phyloP scores from a whole-genome alignment of 139 green algal genomes.

The Haematococcus lacustris region DNA sequence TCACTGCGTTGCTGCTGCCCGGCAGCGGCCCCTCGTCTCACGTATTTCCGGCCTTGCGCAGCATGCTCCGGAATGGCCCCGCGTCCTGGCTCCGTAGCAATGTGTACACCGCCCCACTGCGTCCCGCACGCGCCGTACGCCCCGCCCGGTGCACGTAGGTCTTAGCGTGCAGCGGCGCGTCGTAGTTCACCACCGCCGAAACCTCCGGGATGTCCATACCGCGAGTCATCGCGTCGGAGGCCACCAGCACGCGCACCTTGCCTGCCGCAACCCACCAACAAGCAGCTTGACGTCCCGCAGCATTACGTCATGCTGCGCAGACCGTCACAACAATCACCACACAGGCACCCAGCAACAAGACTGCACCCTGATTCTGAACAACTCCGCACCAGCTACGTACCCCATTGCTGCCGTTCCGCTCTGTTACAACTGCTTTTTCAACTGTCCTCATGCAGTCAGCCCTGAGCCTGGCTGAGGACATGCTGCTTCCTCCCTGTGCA shows the following conservation, averaged over 20 bases:
- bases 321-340: not conserved
- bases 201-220: conserved; percentile 79
- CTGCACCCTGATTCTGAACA: not conserved
- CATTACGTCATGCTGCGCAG: not conserved
- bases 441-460: not conserved
- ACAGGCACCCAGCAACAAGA: not conserved
- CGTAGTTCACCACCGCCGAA: conserved; percentile 77
- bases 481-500: conserved; percentile 1
- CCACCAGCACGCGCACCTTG: conserved; percentile 59
- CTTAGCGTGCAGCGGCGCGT: conserved; percentile 82
- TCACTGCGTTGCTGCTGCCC: not conserved
- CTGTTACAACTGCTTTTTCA: not conserved
- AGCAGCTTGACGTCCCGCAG: not conserved
- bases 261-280: not conserved
- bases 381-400: not conserved
- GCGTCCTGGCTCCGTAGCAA: conserved; percentile 77
- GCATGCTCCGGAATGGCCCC: conserved; percentile 76
- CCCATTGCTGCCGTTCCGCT: not conserved
- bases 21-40: not conserved
- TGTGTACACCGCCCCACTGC: conserved; percentile 52
- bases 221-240: conserved; percentile 80
- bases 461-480: not conserved
- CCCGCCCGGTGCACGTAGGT: conserved; percentile 63
- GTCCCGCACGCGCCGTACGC: conserved; percentile 74
- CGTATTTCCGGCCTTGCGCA: conserved; percentile 79